Percentiles rank a stretch among this genome's conserved stretches.
Evolutionary conservation across 75 land plant species (phyloP).

Genomic region (Azolla pinnata): DNA sequence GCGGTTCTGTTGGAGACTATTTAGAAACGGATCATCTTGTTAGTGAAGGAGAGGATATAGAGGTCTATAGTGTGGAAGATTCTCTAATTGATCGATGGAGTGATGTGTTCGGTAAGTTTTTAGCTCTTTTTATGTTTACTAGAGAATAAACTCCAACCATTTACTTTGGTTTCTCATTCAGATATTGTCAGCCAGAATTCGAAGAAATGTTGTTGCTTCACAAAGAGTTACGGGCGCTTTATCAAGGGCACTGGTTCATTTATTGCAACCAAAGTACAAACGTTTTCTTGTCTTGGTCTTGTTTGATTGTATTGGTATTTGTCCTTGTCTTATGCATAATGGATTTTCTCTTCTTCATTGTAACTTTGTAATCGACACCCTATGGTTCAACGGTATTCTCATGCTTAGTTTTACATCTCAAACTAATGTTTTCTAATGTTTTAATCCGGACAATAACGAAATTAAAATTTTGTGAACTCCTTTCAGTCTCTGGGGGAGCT

Average conservation of each 20-base stretch:
- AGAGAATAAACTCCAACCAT: too few relatives aligned
- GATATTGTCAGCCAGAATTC: constrained; percentile 88
- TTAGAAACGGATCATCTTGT: neutral
- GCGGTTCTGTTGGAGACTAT: neutral
- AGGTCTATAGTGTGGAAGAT: neutral
- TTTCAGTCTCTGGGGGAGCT: too few relatives aligned
- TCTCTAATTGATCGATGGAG: constrained; percentile 80
- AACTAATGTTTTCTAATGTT: too few relatives aligned
- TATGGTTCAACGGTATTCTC: too few relatives aligned
- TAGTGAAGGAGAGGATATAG: neutral
- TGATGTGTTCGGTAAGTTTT: constrained; percentile 68
- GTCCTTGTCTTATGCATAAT: too few relatives aligned
- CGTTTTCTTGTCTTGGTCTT: too few relatives aligned
- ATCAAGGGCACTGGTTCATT: constrained; percentile 97
- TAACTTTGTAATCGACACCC: too few relatives aligned
- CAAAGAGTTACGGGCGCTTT: constrained; percentile 91
- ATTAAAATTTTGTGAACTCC: too few relatives aligned
- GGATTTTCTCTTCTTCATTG: too few relatives aligned
- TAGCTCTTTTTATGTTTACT: neutral
- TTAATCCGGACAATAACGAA: too few relatives aligned
- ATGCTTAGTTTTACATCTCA: too few relatives aligned
- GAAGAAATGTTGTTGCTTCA: constrained; percentile 87
- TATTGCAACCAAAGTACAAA: constrained; percentile 46
- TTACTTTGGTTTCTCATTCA: constrained; percentile 9
- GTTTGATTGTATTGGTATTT: too few relatives aligned